Percentiles rank a stretch among this genome's conserved stretches.
Conservation (phyloP, 2,329 filamentous ascomycete genomes). For the Acephala macrosclerotiorum region DNA sequence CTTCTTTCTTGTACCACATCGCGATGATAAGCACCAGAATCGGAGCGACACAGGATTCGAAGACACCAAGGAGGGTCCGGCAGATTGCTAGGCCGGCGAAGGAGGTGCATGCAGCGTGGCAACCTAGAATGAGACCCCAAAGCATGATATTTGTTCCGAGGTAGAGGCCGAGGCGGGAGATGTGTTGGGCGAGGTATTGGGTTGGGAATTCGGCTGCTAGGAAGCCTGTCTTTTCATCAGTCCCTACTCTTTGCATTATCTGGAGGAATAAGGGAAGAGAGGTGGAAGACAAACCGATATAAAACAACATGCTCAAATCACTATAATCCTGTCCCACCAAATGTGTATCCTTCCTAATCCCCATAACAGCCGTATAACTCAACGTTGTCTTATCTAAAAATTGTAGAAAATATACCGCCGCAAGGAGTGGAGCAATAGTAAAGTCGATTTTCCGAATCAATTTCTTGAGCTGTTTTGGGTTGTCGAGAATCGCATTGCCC, state of each 20-base stretch:
- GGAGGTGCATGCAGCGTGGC: conserved; percentile 56
- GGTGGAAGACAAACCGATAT: conserved; percentile 19
- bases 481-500: conserved; percentile 39
- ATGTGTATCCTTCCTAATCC: conserved; percentile 30
- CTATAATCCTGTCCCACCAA: conserved; percentile 39
- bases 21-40: conserved; percentile 60
- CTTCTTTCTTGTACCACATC: conserved; percentile 61
- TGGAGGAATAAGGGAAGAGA: too few species aligned
- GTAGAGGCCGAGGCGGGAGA: conserved; percentile 28
- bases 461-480: conserved; percentile 24
- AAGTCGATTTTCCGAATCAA: conserved; percentile 25
- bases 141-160: conserved; percentile 32
- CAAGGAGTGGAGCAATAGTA: conserved; percentile 19
- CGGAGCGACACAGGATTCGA: conserved; percentile 60
- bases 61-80: conserved; percentile 58
- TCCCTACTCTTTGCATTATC: conserved; percentile 9
- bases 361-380: conserved; percentile 33
- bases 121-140: conserved; percentile 51
- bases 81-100: conserved; percentile 57
- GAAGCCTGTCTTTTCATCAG: conserved; percentile 27
- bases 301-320: conserved; percentile 24
- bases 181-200: conserved; percentile 32
- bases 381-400: conserved; percentile 35
- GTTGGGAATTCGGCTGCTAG: conserved; percentile 40
- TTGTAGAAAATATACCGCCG: conserved; percentile 23